These are phyloP conservation scores for Alloteropsis semialata DNA, from an alignment of 176 grass and related monocot species.

Conservation along the genomic window DNA sequence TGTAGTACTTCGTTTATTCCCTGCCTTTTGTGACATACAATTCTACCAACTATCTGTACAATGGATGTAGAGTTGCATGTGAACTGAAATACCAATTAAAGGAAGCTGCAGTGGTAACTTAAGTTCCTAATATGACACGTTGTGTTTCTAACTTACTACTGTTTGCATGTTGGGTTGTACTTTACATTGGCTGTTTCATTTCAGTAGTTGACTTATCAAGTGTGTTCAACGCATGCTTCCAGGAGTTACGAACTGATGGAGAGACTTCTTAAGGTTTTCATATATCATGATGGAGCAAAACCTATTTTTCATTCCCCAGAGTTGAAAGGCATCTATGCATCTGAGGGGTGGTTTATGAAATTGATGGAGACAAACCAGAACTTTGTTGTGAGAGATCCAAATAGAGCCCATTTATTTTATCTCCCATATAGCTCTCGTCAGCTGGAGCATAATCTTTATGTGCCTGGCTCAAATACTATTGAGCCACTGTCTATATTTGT, in stretches of 20 bases:
- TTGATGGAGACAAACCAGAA: constrained; percentile 69
- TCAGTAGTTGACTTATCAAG: not conserved
- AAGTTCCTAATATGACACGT: not conserved
- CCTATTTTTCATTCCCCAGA: constrained; percentile 83
- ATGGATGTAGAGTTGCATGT: not conserved
- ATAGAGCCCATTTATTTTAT: constrained; percentile 78
- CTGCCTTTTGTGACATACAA: not conserved
- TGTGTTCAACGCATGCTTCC: constrained; percentile 16
- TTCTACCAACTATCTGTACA: not conserved
- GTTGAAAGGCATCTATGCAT: constrained; percentile 85
- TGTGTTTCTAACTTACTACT: not conserved
- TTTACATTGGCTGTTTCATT: not conserved
- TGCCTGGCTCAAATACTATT: constrained; percentile 70
- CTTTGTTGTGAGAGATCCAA: constrained; percentile 66
- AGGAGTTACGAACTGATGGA: constrained; percentile 99
- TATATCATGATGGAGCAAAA: constrained; percentile 76
- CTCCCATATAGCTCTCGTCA: constrained; percentile 74
- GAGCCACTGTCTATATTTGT: constrained; percentile 64
- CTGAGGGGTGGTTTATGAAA: constrained; percentile 98
- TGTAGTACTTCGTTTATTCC: not conserved
- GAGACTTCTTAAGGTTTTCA: constrained; percentile 72
- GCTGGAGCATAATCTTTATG: constrained; percentile 70
- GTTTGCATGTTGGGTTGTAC: not conserved
- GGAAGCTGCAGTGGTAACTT: not conserved
- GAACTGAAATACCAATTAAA: not conserved